Conservation (phyloP, 768 basidiomycete species). For the Calvatia gigantea region DNA sequence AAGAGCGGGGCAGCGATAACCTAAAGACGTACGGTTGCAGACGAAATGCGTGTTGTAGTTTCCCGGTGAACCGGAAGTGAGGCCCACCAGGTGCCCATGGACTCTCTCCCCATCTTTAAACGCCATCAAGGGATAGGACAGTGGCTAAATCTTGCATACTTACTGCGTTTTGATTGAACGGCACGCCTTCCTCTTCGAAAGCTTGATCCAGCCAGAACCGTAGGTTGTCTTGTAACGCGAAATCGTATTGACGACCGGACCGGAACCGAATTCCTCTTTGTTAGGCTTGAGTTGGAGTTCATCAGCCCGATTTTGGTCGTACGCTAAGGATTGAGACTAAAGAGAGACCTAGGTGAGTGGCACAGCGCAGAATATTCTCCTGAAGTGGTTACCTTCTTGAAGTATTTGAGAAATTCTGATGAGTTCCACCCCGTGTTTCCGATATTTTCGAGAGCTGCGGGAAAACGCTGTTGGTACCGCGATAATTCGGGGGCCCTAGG, state of each 20-base stretch:
- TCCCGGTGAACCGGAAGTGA: conserved; percentile 15
- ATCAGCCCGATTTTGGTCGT: background rate
- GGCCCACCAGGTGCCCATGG: conserved; percentile 15
- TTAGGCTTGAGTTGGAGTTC: conserved; percentile 1
- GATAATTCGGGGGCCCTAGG: background rate
- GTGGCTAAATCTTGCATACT: background rate
- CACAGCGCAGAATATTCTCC: background rate
- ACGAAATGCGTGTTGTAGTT: conserved; percentile 14
- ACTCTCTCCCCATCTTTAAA: conserved; percentile 19
- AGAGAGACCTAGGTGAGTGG: background rate
- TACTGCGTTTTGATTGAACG: conserved; percentile 16
- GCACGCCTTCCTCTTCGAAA: conserved; percentile 14
- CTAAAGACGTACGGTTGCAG: conserved; percentile 16
- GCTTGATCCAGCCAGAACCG: conserved; percentile 9
- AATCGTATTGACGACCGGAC: conserved; percentile 17
- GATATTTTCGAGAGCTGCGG: conserved; percentile 14
- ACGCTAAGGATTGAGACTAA: conserved; percentile 15
- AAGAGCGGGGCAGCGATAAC: background rate
- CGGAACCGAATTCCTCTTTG: conserved; percentile 11
- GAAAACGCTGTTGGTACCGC: background rate
- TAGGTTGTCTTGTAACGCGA: conserved; percentile 6
- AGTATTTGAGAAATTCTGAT: conserved; percentile 14
- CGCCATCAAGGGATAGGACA: no score
- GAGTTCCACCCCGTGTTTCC: conserved; percentile 17
- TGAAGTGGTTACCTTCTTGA: conserved; percentile 12